Evolutionary conservation across 2,329 filamentous ascomycete genomes (phyloP), one percentile per base, ranked within the genome.

Genomic region (Calonectria leucothoes): DNA sequence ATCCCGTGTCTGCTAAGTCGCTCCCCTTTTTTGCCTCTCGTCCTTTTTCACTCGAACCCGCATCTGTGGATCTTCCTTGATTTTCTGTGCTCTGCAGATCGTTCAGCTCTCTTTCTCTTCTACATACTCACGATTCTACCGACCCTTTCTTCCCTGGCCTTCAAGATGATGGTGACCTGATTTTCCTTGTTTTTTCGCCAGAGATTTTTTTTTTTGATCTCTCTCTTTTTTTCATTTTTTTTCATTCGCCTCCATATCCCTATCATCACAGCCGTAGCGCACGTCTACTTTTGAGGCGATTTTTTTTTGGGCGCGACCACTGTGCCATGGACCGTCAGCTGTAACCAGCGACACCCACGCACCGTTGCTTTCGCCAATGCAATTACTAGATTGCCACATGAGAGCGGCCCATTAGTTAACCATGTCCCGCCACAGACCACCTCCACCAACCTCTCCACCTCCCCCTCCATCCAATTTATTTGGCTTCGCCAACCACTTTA

Each of bases 341-440:
- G 69, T 55, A 64, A 67, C 66, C 61, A 71, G 27, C 45, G 59
- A 39, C 37, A 33, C 59, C 37, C 59, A 31, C 37, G 59, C 17
- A 37, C 70, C 67, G 39, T 66, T 71, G 59, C 73, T 73, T 73
- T 74, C 74, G 61, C 77, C 77, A 77, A 82, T 82, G 81, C 80
- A 82, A 79, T 77, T 76, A 78, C 73, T 76, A 66, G 69, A 76
- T 70, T 74, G 69, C 75, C 76, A 81, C 72, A 78, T 74, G 71
- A 77, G 74, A 29, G 64, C 74, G 72, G 66, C 71, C 72, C 77
- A 70, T 78, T 74, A 76, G 68, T 78, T 74, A 76, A 81, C 76
- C 77, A 85, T 85, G 83, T 82, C 83, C 76, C 81, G 17, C 42
- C 42, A 83, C 78, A 77, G 82, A 73, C 83, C 81, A 75, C 82